Evolutionary conservation across 1,284 basidiomycete genomes (phyloP).

Genomic region (Singerocomus inundabilis): DNA sequence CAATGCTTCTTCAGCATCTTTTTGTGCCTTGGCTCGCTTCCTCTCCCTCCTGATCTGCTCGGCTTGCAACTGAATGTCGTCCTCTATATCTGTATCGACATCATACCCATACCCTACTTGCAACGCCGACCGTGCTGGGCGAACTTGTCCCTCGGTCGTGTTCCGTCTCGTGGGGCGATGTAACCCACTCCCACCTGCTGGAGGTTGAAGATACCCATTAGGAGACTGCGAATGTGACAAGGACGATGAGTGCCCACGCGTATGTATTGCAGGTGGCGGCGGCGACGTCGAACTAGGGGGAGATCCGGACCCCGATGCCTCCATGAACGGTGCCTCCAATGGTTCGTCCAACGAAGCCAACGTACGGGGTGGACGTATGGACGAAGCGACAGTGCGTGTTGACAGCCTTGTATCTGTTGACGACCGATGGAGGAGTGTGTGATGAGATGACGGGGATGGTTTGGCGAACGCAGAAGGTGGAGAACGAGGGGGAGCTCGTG

Average conservation of each 20-base stretch:
- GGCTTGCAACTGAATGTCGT: slow-evolving; percentile 79
- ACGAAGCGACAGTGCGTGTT: slow-evolving; percentile 26
- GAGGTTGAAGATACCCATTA: slow-evolving; percentile 54
- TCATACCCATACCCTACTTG: slow-evolving; percentile 30
- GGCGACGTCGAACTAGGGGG: slow-evolving; percentile 11
- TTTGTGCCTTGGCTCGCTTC: slow-evolving; percentile 65
- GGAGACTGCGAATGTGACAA: slow-evolving; percentile 33
- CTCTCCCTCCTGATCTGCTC: slow-evolving; percentile 81
- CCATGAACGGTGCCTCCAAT: slow-evolving; percentile 9
- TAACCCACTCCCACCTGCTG: slow-evolving; percentile 24
- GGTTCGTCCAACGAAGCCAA: slow-evolving; percentile 13
- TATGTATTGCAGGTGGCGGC: slow-evolving; percentile 13
- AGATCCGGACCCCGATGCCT: slow-evolving; percentile 12
- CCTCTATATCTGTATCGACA: slow-evolving; percentile 37
- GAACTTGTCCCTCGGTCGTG: slow-evolving; percentile 45
- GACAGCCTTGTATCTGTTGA: slow-evolving; percentile 52
- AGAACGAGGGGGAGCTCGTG: slow-evolving; percentile 24
- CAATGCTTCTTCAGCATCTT: slow-evolving; percentile 44
- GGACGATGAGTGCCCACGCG: slow-evolving; percentile 19
- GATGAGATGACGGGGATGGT: slow-evolving; percentile 3
- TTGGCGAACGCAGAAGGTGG: slow-evolving; percentile 24
- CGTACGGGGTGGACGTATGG: slow-evolving; percentile 21
- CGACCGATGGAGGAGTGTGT: slow-evolving; percentile 35
- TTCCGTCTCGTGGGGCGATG: slow-evolving; percentile 52
- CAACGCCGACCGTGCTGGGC: slow-evolving; percentile 19